A percentile compares a stretch with the other conserved stretches of the same genome.
phyloP scores from a whole-genome alignment of 2,329 filamentous ascomycete species.

The Fusarium begoniae region DNA sequence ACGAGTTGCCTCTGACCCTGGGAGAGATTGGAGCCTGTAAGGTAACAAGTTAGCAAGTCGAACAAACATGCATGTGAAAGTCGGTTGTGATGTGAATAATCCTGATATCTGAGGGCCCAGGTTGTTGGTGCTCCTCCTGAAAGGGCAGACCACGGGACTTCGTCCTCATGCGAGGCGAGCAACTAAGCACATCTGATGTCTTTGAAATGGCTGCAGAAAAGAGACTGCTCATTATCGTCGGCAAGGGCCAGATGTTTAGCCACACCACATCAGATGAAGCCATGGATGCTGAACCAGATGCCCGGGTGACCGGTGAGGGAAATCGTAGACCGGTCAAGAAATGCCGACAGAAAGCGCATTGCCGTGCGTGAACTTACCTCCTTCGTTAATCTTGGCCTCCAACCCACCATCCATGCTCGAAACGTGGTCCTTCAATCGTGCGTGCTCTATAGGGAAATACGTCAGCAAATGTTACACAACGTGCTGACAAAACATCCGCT shows the following conservation, averaged over 20 bases:
- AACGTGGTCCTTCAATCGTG: conserved; percentile 90
- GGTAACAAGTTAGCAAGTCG: conserved; percentile 29
- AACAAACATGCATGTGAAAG: conserved; percentile 19
- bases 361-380: conserved; percentile 69
- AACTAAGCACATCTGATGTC: conserved; percentile 45
- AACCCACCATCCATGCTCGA: conserved; percentile 86
- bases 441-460: conserved; percentile 72
- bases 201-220: conserved; percentile 24
- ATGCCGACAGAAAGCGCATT: conserved; percentile 40
- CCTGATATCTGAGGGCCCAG: neutral
- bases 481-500: conserved; percentile 21
- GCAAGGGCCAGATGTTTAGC: conserved; percentile 18
- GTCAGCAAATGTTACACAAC: conserved; percentile 37
- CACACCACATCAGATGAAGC: conserved; percentile 17
- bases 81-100: neutral
- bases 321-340: conserved; percentile 26
- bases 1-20: conserved; percentile 95
- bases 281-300: conserved; percentile 28
- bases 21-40: conserved; percentile 87
- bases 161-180: conserved; percentile 46
- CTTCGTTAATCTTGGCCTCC: conserved; percentile 92
- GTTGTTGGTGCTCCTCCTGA: conserved; percentile 4
- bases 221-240: conserved; percentile 17
- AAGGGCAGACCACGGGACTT: conserved; percentile 44
- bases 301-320: conserved; percentile 26